Percentiles rank a stretch among this genome's conserved stretches.
phyloP scores from a whole-genome alignment of 345 rosid genomes.

The Rhodamnia argentea region DNA sequence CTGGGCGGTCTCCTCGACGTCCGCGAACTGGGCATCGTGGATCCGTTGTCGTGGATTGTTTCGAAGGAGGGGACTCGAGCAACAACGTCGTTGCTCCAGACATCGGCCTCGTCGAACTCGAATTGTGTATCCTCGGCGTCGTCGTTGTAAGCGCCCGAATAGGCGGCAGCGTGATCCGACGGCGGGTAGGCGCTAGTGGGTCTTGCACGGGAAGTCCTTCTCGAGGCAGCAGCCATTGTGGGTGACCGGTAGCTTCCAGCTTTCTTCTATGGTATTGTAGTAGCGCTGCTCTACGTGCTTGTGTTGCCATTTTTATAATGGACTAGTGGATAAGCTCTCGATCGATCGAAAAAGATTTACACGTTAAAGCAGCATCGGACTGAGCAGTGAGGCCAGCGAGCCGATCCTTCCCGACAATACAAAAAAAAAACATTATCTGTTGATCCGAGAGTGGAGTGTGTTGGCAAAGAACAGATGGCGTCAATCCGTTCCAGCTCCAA shows the following conservation, averaged over 20 bases:
- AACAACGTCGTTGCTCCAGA: not conserved
- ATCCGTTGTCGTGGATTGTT: not conserved
- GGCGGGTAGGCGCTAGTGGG: not conserved
- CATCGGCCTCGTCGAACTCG: not conserved
- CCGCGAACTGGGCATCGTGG: not conserved
- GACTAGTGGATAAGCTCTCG: not conserved
- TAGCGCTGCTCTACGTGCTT: not conserved
- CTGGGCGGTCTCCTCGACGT: not conserved
- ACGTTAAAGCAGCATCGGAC: not conserved
- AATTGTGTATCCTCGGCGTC: not conserved
- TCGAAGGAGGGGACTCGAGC: not conserved
- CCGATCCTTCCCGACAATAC: not conserved
- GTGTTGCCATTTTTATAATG: not conserved
- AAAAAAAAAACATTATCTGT: not conserved
- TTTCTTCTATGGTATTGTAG: accelerated
- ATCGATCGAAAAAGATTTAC: not conserved
- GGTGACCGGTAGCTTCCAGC: not conserved
- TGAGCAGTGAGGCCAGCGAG: not conserved
- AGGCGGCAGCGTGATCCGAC: not conserved
- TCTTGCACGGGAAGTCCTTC: not conserved
- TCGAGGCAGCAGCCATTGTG: not conserved
- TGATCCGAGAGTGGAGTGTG: not conserved
- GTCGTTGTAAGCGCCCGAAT: not conserved
- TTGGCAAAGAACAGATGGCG: not conserved
- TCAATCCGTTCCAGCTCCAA: not conserved